Percentiles rank a stretch among this genome's conserved stretches.
Conservation (phyloP, 2,329 filamentous ascomycete species). For the Coniochaeta hoffmannii region DNA sequence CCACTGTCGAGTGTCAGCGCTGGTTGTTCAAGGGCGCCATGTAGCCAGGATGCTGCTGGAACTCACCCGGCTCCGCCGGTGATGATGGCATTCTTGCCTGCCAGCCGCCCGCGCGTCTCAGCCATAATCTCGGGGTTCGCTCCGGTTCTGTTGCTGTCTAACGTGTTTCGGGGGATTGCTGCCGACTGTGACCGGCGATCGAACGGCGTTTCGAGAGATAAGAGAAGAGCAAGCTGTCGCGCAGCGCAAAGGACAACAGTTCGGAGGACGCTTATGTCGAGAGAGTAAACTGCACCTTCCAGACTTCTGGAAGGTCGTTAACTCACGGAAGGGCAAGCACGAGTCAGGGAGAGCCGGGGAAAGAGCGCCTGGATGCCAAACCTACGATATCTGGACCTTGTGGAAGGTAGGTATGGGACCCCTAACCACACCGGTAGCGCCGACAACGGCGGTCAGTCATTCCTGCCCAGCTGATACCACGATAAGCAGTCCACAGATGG, state of each 20-base stretch:
- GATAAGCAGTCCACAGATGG: slow-evolving; percentile 1
- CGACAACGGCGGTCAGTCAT: not conserved
- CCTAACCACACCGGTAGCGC: not conserved
- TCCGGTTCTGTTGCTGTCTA: not conserved
- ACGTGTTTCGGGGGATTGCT: not conserved
- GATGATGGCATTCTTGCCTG: slow-evolving; percentile 61
- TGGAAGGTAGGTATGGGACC: not conserved
- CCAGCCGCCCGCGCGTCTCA: slow-evolving; percentile 37
- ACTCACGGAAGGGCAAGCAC: not conserved
- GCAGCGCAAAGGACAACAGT: too few species aligned
- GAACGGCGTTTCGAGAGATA: not conserved
- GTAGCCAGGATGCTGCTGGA: not conserved
- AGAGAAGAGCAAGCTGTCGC: not conserved
- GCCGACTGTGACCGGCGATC: not conserved
- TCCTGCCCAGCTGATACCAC: not conserved
- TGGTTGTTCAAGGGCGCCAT: not conserved
- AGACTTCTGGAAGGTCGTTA: not conserved
- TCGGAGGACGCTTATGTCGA: too few species aligned
- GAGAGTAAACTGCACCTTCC: not conserved
- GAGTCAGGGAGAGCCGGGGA: not conserved
- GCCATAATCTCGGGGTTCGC: slow-evolving; percentile 7
- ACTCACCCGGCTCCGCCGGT: slow-evolving; percentile 81
- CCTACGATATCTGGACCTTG: not conserved
- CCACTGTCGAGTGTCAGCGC: slow-evolving; percentile 48
- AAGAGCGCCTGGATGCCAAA: not conserved